These are phyloP conservation scores for Sporothrix sp. DNA, from an alignment of 2,329 filamentous ascomycete species.

Conservation along the genomic window DNA sequence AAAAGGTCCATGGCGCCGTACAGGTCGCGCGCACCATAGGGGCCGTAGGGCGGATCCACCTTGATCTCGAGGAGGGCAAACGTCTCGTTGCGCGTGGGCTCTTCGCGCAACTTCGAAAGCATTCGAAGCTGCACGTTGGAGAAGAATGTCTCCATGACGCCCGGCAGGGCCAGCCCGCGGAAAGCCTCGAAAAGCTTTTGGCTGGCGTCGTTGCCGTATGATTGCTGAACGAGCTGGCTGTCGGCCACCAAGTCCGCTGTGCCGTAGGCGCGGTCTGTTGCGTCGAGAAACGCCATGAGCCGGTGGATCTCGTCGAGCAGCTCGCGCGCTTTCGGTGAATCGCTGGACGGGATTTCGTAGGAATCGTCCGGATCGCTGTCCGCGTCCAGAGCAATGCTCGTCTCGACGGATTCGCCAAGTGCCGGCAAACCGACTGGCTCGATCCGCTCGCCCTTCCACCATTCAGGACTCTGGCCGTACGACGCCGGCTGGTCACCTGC, in stretches of 20 bases:
- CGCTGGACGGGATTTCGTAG: neutral
- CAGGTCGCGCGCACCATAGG: conserved; percentile 49
- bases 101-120: neutral
- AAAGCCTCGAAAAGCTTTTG: conserved; percentile 38
- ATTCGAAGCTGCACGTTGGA: neutral
- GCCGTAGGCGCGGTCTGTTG: conserved; percentile 50
- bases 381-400: neutral
- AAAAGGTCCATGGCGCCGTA: conserved; percentile 29
- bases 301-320: conserved; percentile 49
- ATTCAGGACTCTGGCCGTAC: conserved; percentile 48
- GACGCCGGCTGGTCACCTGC: conserved; percentile 31
- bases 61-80: conserved; percentile 19
- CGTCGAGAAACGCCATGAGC: conserved; percentile 53
- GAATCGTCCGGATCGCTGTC: neutral
- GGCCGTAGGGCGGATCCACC: conserved; percentile 65
- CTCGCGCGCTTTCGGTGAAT: conserved; percentile 23
- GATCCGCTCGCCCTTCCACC: conserved; percentile 47
- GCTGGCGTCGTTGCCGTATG: conserved; percentile 25
- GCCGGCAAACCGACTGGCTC: conserved; percentile 25
- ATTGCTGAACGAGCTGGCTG: neutral
- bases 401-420: neutral
- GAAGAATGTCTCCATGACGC: conserved; percentile 1
- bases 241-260: conserved; percentile 32
- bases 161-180: conserved; percentile 13
- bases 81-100: neutral